phyloP scores from a whole-genome alignment of 495 filamentous ascomycete species.

The Hypoxylon rickii region DNA sequence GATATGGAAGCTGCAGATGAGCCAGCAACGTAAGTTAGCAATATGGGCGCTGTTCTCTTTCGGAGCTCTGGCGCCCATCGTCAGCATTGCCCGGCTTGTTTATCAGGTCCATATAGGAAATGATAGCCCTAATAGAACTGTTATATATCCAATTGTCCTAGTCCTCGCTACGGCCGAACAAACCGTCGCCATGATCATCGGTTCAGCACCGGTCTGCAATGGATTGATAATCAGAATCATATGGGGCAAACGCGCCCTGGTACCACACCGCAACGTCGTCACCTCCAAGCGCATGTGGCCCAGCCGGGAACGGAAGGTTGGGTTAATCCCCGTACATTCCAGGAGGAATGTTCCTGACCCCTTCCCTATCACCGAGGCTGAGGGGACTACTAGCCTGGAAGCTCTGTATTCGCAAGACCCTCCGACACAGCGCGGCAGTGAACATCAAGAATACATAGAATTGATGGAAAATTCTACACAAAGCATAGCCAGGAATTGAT shows the following conservation, averaged over 20 bases:
- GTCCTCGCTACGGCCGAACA: slow-evolving; percentile 37
- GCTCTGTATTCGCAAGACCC: not conserved
- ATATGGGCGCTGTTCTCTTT: slow-evolving; percentile 20
- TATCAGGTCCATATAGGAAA: slow-evolving; percentile 5
- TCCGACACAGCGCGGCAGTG: not conserved
- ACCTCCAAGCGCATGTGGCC: not conserved
- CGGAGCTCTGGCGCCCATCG: slow-evolving; percentile 13
- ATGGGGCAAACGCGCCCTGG: not conserved
- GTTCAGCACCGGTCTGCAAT: slow-evolving; percentile 14
- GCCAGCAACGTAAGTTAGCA: slow-evolving; percentile 9
- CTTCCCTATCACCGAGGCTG: not conserved
- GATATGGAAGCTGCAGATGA: slow-evolving; percentile 11
- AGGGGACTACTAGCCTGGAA: not conserved
- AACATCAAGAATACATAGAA: not conserved
- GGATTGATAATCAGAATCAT: slow-evolving; percentile 3
- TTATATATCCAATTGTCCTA: slow-evolving; percentile 12
- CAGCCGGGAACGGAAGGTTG: not conserved
- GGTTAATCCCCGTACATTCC: not conserved
- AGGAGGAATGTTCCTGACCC: not conserved
- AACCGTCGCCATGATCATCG: slow-evolving; percentile 12
- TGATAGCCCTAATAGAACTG: slow-evolving; percentile 4
- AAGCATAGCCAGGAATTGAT: too few species aligned
- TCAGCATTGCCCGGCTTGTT: slow-evolving; percentile 12
- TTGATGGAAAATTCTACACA: too few species aligned
- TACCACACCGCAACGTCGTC: not conserved